A percentile compares a stretch with the other conserved stretches of the same genome.
Evolutionary conservation across 352 stramenopile species (phyloP).

Genomic region (Globisporangium emineosum): DNA sequence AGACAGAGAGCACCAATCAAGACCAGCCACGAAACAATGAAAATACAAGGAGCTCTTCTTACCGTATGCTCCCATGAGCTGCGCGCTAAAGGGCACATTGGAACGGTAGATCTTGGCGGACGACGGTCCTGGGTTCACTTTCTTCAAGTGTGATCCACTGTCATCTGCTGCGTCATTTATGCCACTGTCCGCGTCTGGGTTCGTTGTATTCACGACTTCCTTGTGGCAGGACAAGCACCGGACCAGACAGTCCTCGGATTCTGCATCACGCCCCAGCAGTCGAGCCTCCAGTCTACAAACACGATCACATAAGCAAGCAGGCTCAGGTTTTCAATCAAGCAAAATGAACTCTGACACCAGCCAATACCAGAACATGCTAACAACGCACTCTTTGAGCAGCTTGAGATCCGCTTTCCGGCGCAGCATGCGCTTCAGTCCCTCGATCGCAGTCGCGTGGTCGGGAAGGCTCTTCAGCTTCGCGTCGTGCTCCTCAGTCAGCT

Average conservation of each 20-base stretch:
- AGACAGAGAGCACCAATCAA: not conserved
- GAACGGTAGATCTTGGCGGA: constrained; percentile 60
- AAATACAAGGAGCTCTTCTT: not conserved
- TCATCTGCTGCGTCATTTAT: constrained; percentile 26
- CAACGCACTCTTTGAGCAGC: constrained; percentile 52
- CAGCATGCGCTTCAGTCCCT: constrained; percentile 39
- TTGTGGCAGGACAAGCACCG: constrained; percentile 72
- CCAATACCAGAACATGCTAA: not conserved
- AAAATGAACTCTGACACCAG: not conserved
- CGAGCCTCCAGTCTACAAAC: constrained; percentile 45
- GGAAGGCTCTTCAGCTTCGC: constrained; percentile 43
- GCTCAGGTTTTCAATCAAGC: not conserved
- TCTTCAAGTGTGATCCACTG: constrained; percentile 20
- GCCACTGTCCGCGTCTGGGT: constrained; percentile 14
- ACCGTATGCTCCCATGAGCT: constrained; percentile 21
- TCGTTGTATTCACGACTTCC: constrained; percentile 34
- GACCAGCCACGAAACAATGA: not conserved
- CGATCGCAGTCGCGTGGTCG: constrained; percentile 40
- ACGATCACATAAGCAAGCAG: not conserved
- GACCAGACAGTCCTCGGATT: constrained; percentile 64
- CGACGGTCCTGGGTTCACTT: constrained; percentile 49
- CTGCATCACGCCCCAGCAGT: constrained; percentile 41
- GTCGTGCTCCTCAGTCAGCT: constrained; percentile 31
- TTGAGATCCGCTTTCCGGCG: constrained; percentile 63
- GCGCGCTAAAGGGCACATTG: constrained; percentile 54